phyloP scores from a whole-genome alignment of 208 protist species.

The Acanthamoeba sp. region DNA sequence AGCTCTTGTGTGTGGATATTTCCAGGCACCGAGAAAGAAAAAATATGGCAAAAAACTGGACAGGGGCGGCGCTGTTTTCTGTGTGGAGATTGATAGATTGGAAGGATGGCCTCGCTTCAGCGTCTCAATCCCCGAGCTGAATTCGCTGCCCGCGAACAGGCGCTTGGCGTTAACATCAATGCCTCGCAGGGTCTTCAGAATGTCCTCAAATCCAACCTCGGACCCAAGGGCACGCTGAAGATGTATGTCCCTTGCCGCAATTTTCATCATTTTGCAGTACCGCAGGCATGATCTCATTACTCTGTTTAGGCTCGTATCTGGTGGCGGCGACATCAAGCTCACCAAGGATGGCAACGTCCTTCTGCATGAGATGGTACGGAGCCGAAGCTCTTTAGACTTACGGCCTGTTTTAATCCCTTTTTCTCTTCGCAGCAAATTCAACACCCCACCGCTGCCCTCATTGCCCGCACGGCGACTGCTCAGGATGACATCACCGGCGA shows the following conservation, averaged over 20 bases:
- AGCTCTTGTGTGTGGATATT: too few species aligned
- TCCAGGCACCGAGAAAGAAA: too few species aligned
- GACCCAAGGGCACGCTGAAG: conserved; percentile 99
- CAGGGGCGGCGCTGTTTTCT: too few species aligned
- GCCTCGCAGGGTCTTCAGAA: conserved; percentile 98
- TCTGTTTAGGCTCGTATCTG: conserved; percentile 96
- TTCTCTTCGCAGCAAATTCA: conserved; percentile 96
- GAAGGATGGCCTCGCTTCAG: conserved; percentile 69
- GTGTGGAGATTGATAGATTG: neutral
- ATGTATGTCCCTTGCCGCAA: conserved; percentile 90
- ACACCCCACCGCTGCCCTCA: conserved; percentile 99
- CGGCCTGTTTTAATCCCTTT: neutral
- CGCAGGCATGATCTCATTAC: conserved; percentile 70
- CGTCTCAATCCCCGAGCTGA: conserved; percentile 87
- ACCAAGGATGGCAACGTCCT: conserved; percentile 99
- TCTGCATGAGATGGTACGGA: conserved; percentile 98
- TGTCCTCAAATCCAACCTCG: conserved; percentile 99
- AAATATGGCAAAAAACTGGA: too few species aligned
- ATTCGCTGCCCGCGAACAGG: conserved; percentile 84
- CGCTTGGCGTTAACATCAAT: conserved; percentile 98
- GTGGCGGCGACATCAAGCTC: conserved; percentile 99
- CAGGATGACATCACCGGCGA: conserved; percentile 99
- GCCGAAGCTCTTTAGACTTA: neutral
- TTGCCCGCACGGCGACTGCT: conserved; percentile 99
- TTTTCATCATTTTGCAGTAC: neutral